phyloP scores from a whole-genome alignment of 2,329 filamentous ascomycete species.

The Beauveria sp. region DNA sequence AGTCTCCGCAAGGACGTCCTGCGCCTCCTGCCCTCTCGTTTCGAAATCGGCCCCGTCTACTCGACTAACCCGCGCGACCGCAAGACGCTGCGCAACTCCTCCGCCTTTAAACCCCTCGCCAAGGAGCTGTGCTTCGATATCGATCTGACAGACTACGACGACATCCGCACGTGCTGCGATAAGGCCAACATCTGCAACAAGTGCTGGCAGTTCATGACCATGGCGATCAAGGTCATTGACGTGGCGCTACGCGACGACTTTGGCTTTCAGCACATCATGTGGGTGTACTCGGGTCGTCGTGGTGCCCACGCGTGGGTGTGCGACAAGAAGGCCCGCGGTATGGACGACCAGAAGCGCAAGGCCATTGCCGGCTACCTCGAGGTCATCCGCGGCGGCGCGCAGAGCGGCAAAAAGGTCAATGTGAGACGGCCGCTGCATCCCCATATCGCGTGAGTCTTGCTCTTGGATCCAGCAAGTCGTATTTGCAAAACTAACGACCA shows the following conservation, averaged over 20 bases:
- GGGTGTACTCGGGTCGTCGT: conserved; percentile 96
- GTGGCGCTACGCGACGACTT: conserved; percentile 85
- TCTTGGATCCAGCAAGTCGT: too few species aligned
- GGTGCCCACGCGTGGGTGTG: conserved; percentile 98
- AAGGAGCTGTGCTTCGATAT: conserved; percentile 99
- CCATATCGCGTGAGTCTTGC: conserved; percentile 59
- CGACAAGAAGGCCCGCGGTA: conserved; percentile 72
- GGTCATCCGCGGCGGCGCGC: conserved; percentile 76
- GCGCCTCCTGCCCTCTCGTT: conserved; percentile 79
- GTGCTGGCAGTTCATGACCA: conserved; percentile 96
- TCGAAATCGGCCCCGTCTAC: conserved; percentile 98
- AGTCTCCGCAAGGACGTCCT: conserved; percentile 88
- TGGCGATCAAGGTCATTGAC: conserved; percentile 94
- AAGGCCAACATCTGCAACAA: conserved; percentile 89
- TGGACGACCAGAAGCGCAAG: conserved; percentile 79
- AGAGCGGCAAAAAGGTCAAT: conserved; percentile 82
- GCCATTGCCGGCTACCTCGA: conserved; percentile 88
- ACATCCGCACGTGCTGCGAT: conserved; percentile 88
- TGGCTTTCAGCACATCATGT: conserved; percentile 92
- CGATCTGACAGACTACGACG: conserved; percentile 97
- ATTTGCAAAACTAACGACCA: neutral
- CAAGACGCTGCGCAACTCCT: conserved; percentile 74
- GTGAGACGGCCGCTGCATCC: conserved; percentile 80
- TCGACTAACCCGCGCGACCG: conserved; percentile 87
- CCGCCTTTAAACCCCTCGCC: conserved; percentile 74